These are phyloP conservation scores for Monosporascus cannonballus DNA, from an alignment of 2,329 filamentous ascomycete species.

Conservation along the genomic window DNA sequence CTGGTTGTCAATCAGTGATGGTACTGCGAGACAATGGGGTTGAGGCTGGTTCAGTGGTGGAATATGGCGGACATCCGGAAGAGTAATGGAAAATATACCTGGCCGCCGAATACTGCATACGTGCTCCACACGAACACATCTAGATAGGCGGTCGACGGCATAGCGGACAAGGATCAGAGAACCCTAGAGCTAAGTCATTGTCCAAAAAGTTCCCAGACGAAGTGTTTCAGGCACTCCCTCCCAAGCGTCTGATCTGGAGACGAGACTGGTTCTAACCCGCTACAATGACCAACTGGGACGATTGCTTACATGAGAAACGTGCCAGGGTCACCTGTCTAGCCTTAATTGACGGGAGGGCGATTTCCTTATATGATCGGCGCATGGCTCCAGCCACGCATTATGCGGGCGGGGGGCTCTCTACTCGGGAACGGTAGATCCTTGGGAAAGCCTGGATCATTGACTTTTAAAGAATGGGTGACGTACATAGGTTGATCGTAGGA, in stretches of 20 bases:
- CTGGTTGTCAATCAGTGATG: background rate
- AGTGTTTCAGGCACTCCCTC: background rate
- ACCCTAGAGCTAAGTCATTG: background rate
- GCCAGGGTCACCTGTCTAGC: background rate
- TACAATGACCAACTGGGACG: background rate
- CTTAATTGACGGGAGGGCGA: background rate
- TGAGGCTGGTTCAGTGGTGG: slow-evolving; percentile 1
- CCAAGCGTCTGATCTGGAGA: background rate
- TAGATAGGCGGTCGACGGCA: slow-evolving; percentile 3
- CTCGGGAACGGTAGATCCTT: background rate
- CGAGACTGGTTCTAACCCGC: background rate
- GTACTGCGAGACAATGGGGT: background rate
- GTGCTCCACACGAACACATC: background rate
- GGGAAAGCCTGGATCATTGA: background rate
- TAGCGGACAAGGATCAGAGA: slow-evolving; percentile 7
- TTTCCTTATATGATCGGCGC: background rate
- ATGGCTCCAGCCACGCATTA: background rate
- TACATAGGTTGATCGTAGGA: no score
- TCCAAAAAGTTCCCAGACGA: background rate
- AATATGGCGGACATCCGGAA: slow-evolving; percentile 19
- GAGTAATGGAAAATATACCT: slow-evolving; percentile 9
- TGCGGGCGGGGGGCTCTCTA: background rate
- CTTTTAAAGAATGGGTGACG: no score
- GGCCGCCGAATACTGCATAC: slow-evolving; percentile 18
- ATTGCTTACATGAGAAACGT: background rate